phyloP scores from a whole-genome alignment of 208 protist genomes.

The Leishmania lainsoni region DNA sequence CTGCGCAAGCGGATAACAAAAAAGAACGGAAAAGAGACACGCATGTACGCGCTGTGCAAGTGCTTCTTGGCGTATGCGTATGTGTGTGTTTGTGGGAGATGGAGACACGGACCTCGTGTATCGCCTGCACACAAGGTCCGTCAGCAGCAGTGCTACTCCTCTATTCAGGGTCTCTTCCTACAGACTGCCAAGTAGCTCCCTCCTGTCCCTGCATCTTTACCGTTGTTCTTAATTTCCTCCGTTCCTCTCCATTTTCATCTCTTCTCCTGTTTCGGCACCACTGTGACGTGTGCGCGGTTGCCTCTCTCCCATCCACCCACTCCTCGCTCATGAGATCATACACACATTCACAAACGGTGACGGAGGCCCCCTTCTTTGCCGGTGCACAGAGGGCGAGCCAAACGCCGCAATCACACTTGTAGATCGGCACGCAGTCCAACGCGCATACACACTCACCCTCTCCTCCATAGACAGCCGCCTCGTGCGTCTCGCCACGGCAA shows the following conservation, averaged over 20 bases:
- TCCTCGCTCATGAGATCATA: neutral
- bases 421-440: neutral
- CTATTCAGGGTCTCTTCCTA: neutral
- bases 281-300: neutral
- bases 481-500: neutral
- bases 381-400: neutral
- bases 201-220: neutral
- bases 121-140: neutral
- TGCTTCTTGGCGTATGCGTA: neutral
- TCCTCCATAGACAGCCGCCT: neutral
- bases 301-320: neutral
- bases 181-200: neutral
- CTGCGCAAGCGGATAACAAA: neutral
- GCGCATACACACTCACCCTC: neutral
- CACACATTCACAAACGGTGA: neutral
- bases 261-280: neutral
- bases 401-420: neutral
- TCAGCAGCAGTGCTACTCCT: neutral
- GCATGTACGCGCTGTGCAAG: neutral
- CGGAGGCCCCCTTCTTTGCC: neutral
- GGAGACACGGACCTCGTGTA: neutral
- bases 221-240: neutral
- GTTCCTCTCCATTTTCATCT: neutral
- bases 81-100: neutral
- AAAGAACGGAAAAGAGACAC: neutral